phyloP scores from a whole-genome alignment of 371 early-diverging fungal species.

The Dinochytrium kinnereticum region DNA sequence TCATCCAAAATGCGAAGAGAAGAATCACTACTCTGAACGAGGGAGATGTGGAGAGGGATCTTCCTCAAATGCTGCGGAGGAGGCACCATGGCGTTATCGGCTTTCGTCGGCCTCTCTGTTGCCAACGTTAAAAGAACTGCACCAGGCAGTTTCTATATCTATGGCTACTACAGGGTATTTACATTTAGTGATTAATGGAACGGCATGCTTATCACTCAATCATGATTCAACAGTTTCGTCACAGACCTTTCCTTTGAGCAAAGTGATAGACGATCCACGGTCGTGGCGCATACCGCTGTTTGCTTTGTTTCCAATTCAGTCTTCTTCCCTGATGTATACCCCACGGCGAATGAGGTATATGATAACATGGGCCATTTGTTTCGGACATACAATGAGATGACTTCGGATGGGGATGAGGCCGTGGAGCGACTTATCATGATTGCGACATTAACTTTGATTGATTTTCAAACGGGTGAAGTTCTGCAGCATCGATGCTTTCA shows the following conservation, averaged over 20 bases:
- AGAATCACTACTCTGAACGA: too few relatives aligned
- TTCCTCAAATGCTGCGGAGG: background rate
- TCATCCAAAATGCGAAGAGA: background rate
- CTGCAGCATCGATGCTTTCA: background rate
- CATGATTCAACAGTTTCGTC: background rate
- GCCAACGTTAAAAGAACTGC: background rate
- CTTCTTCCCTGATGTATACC: background rate
- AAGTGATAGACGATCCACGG: background rate
- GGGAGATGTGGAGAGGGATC: background rate
- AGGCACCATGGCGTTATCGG: background rate
- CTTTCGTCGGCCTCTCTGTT: background rate
- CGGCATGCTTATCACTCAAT: too few relatives aligned
- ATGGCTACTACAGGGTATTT: constrained; percentile 4
- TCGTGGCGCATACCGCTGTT: constrained; percentile 2
- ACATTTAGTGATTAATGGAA: too few relatives aligned
- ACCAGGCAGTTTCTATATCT: background rate
- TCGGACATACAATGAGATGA: background rate
- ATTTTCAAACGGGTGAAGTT: background rate
- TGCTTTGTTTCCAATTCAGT: constrained; percentile 3
- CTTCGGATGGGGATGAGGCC: background rate
- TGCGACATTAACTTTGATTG: background rate
- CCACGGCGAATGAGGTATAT: background rate
- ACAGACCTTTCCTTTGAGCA: background rate
- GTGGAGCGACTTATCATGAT: background rate
- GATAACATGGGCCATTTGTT: background rate